Percentiles rank a stretch among this genome's conserved stretches.
phyloP scores from a whole-genome alignment of 305 asterid species.

The Rubia tinctorum region DNA sequence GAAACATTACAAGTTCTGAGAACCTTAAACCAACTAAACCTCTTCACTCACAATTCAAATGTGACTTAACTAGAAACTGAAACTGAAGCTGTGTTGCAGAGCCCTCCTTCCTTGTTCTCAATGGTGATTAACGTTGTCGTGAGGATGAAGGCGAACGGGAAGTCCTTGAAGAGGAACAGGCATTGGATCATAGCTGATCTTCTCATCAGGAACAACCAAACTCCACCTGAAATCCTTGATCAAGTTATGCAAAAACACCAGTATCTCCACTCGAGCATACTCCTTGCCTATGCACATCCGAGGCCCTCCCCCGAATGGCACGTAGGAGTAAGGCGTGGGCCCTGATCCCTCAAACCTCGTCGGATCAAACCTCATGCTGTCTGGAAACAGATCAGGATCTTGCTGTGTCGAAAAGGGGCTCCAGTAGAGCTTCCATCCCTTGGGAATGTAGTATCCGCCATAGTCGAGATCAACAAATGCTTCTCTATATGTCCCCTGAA shows the following conservation, averaged over 20 bases:
- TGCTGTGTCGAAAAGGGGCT: slow-evolving; percentile 32
- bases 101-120: neutral
- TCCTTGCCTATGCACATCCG: slow-evolving; percentile 62
- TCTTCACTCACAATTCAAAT: neutral
- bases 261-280: slow-evolving; percentile 58
- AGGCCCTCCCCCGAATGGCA: slow-evolving; percentile 72
- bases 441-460: slow-evolving; percentile 48
- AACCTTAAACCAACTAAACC: neutral
- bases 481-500: slow-evolving; percentile 39
- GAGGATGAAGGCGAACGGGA: slow-evolving; percentile 37
- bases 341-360: slow-evolving; percentile 52
- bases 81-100: no score
- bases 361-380: slow-evolving; percentile 38
- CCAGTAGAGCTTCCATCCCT: slow-evolving; percentile 64
- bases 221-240: slow-evolving; percentile 39
- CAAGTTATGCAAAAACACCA: slow-evolving; percentile 43
- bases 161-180: slow-evolving; percentile 52
- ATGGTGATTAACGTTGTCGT: neutral
- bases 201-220: slow-evolving; percentile 38
- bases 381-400: slow-evolving; percentile 34
- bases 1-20: neutral
- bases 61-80: neutral
- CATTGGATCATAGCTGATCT: slow-evolving; percentile 42
- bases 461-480: slow-evolving; percentile 35
- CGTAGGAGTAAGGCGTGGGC: slow-evolving; percentile 41